These are phyloP conservation scores for Calonectria montana DNA, from an alignment of 2,329 filamentous ascomycete species.

Conservation along the genomic window DNA sequence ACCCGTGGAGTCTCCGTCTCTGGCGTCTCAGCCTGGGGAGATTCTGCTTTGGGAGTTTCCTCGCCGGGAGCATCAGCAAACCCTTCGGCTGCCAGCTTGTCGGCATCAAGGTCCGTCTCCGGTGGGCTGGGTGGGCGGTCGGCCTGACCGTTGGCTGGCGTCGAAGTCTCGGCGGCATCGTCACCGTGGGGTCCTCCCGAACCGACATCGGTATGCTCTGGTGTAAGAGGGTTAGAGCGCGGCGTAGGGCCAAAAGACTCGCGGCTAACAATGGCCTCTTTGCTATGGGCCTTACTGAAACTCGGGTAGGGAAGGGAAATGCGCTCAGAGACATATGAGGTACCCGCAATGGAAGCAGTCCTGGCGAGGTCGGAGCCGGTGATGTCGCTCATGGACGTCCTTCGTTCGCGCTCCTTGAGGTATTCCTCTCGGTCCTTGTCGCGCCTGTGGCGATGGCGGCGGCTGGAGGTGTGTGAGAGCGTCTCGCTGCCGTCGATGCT, in stretches of 20 bases:
- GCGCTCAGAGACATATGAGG: constrained; percentile 51
- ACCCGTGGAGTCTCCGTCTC: constrained; percentile 41
- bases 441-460: constrained; percentile 44
- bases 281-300: constrained; percentile 92
- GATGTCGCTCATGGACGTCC: constrained; percentile 59
- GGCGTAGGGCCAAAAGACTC: constrained; percentile 58
- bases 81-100: constrained; percentile 44
- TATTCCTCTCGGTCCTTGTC: constrained; percentile 50
- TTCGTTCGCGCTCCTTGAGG: constrained; percentile 40
- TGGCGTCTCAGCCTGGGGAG: constrained; percentile 44
- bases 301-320: constrained; percentile 78
- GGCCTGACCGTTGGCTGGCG: constrained; percentile 53
- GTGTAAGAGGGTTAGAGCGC: constrained; percentile 66
- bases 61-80: constrained; percentile 41
- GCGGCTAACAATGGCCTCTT: constrained; percentile 79
- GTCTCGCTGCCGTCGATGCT: constrained; percentile 53
- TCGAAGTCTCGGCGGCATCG: constrained; percentile 23
- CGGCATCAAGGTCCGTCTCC: constrained; percentile 69
- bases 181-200: constrained; percentile 35
- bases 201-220: constrained; percentile 78
- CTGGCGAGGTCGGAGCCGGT: constrained; percentile 58
- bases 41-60: constrained; percentile 33
- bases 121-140: constrained; percentile 71
- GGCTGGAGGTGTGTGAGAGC: constrained; percentile 51
- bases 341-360: constrained; percentile 47